These are phyloP conservation scores for Yamadazyma diospyri DNA, from an alignment of 1,139 yeast genomes.

Conservation along the genomic window DNA sequence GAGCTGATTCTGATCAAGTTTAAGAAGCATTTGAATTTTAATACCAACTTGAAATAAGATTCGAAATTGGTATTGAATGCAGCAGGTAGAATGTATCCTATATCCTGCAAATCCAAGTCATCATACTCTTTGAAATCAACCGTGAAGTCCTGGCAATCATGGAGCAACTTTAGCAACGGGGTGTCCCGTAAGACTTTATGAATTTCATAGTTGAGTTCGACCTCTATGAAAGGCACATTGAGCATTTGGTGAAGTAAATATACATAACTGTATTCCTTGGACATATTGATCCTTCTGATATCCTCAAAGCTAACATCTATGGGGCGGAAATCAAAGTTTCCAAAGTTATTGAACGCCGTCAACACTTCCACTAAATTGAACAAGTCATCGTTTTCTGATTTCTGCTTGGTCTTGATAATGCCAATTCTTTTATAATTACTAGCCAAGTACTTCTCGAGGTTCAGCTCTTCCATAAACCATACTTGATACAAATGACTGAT, in stretches of 20 bases:
- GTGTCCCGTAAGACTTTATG: constrained; percentile 5
- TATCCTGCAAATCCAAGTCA: constrained; percentile 1
- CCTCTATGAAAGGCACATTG: constrained; percentile 11
- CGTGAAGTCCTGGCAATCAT: constrained; percentile 5
- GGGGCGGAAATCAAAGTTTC: constrained; percentile 1
- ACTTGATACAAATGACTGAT: constrained; percentile 11
- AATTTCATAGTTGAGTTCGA: constrained; percentile 4
- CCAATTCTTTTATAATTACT: constrained; percentile 10
- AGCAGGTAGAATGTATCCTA: constrained; percentile 7
- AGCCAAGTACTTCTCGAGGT: constrained; percentile 6
- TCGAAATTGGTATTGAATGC: constrained; percentile 5
- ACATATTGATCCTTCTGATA: constrained; percentile 2
- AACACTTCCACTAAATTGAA: constrained; percentile 5
- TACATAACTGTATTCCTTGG: constrained; percentile 9
- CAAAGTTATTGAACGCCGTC: constrained; percentile 9
- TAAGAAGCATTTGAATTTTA: constrained; percentile 15
- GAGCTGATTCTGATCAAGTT: constrained; percentile 13
- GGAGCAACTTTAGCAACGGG: constrained; percentile 3
- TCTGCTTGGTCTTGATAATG: constrained; percentile 3
- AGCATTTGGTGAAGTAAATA: constrained; percentile 7
- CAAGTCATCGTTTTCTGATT: constrained; percentile 6
- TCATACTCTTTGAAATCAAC: constrained; percentile 6
- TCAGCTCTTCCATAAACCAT: constrained; percentile 13
- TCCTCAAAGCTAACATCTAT: not conserved
- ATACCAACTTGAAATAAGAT: constrained; percentile 9